Percentiles rank a stretch among this genome's conserved stretches.
Conservation (phyloP, 495 filamentous ascomycete genomes). For the Amniculicola lignicola region DNA sequence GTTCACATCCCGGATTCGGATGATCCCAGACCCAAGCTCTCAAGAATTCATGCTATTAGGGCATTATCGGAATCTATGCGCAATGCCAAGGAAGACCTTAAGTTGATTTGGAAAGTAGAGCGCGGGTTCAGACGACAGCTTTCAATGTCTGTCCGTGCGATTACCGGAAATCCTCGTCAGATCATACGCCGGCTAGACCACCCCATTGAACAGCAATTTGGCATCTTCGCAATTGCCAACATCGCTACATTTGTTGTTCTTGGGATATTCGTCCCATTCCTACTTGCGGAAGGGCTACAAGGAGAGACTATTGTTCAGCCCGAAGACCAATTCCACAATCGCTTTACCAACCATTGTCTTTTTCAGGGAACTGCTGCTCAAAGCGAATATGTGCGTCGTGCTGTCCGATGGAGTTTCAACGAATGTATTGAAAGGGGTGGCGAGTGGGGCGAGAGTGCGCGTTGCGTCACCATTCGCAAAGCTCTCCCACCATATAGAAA, state of each 20-base stretch:
- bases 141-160: background rate
- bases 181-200: background rate
- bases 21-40: background rate
- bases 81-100: background rate
- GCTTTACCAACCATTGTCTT: too few species aligned
- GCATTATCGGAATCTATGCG: background rate
- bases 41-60: background rate
- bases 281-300: background rate
- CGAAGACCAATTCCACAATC: too few species aligned
- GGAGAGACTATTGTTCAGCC: slow-evolving; percentile 1
- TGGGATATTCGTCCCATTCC: background rate
- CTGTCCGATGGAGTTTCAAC: too few species aligned
- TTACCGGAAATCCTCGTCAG: background rate
- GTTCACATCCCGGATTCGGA: background rate
- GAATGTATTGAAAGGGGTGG: too few species aligned
- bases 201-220: background rate
- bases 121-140: background rate
- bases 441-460: too few species aligned
- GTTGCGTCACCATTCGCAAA: too few species aligned
- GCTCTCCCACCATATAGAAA: too few species aligned
- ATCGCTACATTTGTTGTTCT: background rate
- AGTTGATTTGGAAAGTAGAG: background rate
- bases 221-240: background rate
- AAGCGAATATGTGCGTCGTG: too few species aligned
- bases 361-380: too few species aligned